Percentiles rank a stretch among this genome's conserved stretches.
These are phyloP conservation scores for Neurospora sublineolata DNA, from an alignment of 495 filamentous ascomycete species.

Conservation along the genomic window DNA sequence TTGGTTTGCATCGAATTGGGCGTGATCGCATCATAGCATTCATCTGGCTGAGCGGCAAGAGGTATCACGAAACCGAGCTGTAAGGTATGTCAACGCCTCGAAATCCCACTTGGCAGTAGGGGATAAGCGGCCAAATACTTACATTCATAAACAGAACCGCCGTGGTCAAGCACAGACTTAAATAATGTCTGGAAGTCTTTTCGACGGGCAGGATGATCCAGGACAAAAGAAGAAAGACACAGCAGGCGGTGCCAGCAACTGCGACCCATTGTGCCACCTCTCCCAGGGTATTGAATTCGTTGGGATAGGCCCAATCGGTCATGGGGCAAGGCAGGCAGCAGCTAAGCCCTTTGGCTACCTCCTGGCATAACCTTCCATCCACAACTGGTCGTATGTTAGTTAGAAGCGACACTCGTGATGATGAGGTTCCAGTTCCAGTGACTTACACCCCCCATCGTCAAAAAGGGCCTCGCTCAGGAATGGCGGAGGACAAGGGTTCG, in stretches of 20 bases:
- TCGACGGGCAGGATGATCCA: slow-evolving; percentile 78
- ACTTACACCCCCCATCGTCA: slow-evolving; percentile 33
- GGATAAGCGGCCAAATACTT: slow-evolving; percentile 2
- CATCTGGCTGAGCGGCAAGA: slow-evolving; percentile 61
- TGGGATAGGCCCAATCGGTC: slow-evolving; percentile 72
- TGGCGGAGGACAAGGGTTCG: slow-evolving; percentile 20
- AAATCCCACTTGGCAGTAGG: slow-evolving; percentile 13
- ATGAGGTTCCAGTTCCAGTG: neutral
- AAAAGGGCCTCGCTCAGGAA: slow-evolving; percentile 26
- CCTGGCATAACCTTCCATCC: slow-evolving; percentile 49
- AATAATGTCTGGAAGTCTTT: slow-evolving; percentile 82
- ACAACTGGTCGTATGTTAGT: slow-evolving; percentile 39
- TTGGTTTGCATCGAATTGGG: slow-evolving; percentile 84
- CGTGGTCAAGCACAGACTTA: slow-evolving; percentile 74
- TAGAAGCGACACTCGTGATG: slow-evolving; percentile 1
- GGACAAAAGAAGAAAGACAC: slow-evolving; percentile 67
- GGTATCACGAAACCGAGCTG: slow-evolving; percentile 84
- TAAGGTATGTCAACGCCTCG: neutral
- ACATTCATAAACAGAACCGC: slow-evolving; percentile 69
- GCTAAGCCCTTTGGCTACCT: slow-evolving; percentile 21
- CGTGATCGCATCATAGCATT: slow-evolving; percentile 85
- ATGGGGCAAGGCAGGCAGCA: slow-evolving; percentile 91
- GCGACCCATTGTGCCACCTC: slow-evolving; percentile 66
- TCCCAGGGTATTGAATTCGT: slow-evolving; percentile 55
- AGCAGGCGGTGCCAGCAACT: slow-evolving; percentile 58